Percentiles rank a stretch among this genome's conserved stretches.
Conservation (phyloP, 2,329 filamentous ascomycete genomes). For the Penicillium sp. region DNA sequence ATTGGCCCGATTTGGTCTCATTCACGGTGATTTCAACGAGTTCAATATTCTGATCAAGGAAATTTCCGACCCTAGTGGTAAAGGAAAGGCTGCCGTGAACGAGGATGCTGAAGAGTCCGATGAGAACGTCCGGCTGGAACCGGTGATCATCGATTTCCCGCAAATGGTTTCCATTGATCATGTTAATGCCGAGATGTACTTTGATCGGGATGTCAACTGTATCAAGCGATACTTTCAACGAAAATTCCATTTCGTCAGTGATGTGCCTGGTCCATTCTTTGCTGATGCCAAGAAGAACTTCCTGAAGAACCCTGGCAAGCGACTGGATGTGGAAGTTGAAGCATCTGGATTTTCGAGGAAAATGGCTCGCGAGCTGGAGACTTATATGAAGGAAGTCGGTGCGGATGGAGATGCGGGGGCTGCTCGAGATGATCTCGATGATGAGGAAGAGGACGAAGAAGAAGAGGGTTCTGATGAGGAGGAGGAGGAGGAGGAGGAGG, state of each 20-base stretch:
- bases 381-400: constrained; percentile 77
- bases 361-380: constrained; percentile 91
- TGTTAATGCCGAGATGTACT: constrained; percentile 92
- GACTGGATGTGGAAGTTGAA: constrained; percentile 85
- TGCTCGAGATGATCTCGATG: constrained; percentile 36
- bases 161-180: constrained; percentile 98
- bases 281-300: constrained; percentile 77
- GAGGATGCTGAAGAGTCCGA: constrained; percentile 33
- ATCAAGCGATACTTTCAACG: constrained; percentile 92
- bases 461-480: constrained; percentile 38
- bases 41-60: constrained; percentile 98
- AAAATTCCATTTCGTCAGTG: constrained; percentile 83
- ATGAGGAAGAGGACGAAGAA: constrained; percentile 43
- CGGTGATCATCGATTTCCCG: constrained; percentile 94
- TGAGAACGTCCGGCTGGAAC: constrained; percentile 62
- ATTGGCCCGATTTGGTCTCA: constrained; percentile 82
- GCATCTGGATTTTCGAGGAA: constrained; percentile 96
- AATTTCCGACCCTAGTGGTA: constrained; percentile 46
- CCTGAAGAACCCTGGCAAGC: constrained; percentile 61
- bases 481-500: constrained; percentile 37
- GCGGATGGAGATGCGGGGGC: constrained; percentile 57
- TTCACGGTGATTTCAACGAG: constrained; percentile 98
- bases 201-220: constrained; percentile 92
- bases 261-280: constrained; percentile 82
- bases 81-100: constrained; percentile 41